Percentiles rank a stretch among this genome's conserved stretches.
Conservation (phyloP, 1,139 yeast genomes). For the Taiozyma sp. region DNA sequence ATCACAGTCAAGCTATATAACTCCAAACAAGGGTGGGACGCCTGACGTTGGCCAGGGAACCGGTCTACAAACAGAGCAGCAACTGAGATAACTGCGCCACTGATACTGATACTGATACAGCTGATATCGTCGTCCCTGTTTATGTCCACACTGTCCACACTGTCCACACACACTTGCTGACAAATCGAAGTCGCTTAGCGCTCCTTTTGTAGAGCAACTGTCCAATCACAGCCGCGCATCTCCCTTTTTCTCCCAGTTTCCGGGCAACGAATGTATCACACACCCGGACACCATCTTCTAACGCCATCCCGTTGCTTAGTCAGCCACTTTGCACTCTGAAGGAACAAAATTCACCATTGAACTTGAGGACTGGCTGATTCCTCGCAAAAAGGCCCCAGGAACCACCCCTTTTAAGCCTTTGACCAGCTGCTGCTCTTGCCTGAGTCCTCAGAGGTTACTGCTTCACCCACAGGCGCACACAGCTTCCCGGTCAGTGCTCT, state of each 20-base stretch:
- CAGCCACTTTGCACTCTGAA: neutral
- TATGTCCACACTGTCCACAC: no score
- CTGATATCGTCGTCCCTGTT: no score
- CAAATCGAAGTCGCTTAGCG: neutral
- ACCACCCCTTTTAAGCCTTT: neutral
- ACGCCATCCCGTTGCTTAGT: neutral
- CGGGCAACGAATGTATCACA: neutral
- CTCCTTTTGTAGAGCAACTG: neutral
- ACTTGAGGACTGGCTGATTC: neutral
- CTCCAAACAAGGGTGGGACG: no score
- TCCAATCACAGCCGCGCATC: neutral
- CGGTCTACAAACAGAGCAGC: no score
- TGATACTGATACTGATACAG: no score
- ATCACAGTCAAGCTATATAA: no score
- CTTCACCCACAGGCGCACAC: neutral
- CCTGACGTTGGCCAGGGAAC: no score
- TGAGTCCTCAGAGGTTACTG: neutral
- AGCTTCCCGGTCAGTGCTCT: neutral
- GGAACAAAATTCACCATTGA: neutral
- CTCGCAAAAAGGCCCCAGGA: neutral
- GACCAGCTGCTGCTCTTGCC: neutral
- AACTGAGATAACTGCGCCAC: no score
- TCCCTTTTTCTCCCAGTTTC: neutral
- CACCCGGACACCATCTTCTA: neutral
- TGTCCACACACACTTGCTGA: neutral